Base-by-base conservation (phyloP, 257 asterid species). In the Haberlea rhodopensis region DNA sequence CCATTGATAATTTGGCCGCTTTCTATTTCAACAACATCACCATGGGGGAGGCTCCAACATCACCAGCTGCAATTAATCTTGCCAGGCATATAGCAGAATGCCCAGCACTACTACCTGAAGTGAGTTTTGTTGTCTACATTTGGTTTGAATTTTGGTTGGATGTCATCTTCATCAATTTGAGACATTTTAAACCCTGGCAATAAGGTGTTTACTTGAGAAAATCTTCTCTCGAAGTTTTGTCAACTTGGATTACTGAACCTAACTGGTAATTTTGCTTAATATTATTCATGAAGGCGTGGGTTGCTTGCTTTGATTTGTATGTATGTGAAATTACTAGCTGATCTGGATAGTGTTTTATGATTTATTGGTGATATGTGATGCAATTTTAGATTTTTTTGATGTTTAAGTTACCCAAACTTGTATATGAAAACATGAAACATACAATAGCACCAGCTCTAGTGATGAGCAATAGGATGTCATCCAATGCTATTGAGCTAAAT, bases 1-100 rank as follows among this genome's bases (percentile, higher is more conserved):
- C 99, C 13, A 80, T 92, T 20, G 97, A 92, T 72, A 82, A 84
- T 81, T 72, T 92, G 83, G 99, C 95, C 57, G 80, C 91, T 54
- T 89, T 73, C 80, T 92, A 92, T 82, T 89, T 92, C 77, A 87
- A 82, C 69, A 82, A 86, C 76, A 81, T 92, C 58, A 87, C 95
- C 62, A 78, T 73, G 78, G 97, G 96, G 62, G 96, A 87, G 65
- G 75, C 84, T 9, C 81, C 91, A 65, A 71, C 85, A 68, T 84
- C 90, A 72, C 83, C 95, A 18, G 83, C 89, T 72, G 90, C 97
- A 25, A 71, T 77, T 71, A 89, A 80, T 79, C 87, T 92, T 80
- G 88, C 90, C 31, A 81, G 89, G 71, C 96, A 87, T 75, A 81
- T 90, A 63, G 80, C 89, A 43, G 97, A 89, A 59, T 87, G 94